These are phyloP conservation scores for Parasitella parasitica DNA, from an alignment of 371 early-diverging fungal genomes.

Conservation along the genomic window DNA sequence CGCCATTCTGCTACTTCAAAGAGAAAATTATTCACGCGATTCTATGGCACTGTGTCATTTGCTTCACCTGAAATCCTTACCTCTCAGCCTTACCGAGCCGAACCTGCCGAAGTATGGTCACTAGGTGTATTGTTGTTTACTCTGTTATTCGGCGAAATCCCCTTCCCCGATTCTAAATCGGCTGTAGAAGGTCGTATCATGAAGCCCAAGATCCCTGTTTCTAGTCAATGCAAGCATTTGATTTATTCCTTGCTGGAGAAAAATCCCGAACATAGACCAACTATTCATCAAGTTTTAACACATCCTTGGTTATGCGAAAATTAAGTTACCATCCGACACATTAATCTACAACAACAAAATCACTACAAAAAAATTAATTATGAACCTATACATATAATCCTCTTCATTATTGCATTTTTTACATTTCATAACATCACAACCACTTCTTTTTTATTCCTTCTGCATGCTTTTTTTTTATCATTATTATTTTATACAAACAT, in stretches of 20 bases:
- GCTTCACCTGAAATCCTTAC: constrained; percentile 85
- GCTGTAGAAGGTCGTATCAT: constrained; percentile 51
- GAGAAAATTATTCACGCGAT: constrained; percentile 32
- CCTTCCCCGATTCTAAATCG: constrained; percentile 62
- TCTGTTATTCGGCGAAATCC: constrained; percentile 72
- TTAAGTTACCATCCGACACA: background rate
- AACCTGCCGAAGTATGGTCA: constrained; percentile 85
- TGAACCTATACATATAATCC: background rate
- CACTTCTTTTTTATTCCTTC: background rate
- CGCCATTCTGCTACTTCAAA: constrained; percentile 22
- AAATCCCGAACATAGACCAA: constrained; percentile 57
- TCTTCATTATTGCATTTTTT: background rate
- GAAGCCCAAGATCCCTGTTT: constrained; percentile 46
- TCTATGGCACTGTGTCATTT: constrained; percentile 50
- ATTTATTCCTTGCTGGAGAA: constrained; percentile 66
- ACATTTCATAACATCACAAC: background rate
- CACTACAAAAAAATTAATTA: background rate
- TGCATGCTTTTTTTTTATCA: background rate
- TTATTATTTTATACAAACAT: background rate
- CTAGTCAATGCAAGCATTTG: constrained; percentile 59
- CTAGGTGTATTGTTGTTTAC: constrained; percentile 77
- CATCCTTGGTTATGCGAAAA: constrained; percentile 63
- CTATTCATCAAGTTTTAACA: constrained; percentile 57
- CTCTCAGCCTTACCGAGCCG: constrained; percentile 70
- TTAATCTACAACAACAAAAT: background rate